A percentile compares a stretch with the other conserved stretches of the same genome.
These are phyloP conservation scores for Penicillium polonicum DNA, from an alignment of 2,329 filamentous ascomycete genomes.

Conservation along the genomic window DNA sequence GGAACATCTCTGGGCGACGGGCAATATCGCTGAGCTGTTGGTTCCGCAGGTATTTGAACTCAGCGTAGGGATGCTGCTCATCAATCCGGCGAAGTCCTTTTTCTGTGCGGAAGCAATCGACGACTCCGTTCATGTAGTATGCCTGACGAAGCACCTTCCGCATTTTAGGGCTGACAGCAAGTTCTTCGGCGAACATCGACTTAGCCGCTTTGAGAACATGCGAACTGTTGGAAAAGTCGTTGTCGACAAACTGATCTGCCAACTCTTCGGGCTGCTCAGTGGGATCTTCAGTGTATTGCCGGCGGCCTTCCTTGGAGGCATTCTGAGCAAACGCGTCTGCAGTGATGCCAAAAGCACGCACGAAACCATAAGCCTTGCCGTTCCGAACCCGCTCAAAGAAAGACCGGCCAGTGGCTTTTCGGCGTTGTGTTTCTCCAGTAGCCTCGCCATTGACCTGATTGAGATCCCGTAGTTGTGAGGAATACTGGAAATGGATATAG, in stretches of 20 bases:
- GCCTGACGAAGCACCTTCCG: slow-evolving; percentile 79
- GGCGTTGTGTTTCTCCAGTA: slow-evolving; percentile 67
- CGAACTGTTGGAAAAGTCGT: slow-evolving; percentile 72
- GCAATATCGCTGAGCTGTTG: slow-evolving; percentile 81
- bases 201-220: slow-evolving; percentile 77
- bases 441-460: slow-evolving; percentile 60
- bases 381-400: slow-evolving; percentile 82
- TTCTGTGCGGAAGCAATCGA: slow-evolving; percentile 87
- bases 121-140: slow-evolving; percentile 78
- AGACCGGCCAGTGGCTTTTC: slow-evolving; percentile 77
- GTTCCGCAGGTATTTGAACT: slow-evolving; percentile 93
- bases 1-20: slow-evolving; percentile 79
- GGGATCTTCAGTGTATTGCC: slow-evolving; percentile 82
- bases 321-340: slow-evolving; percentile 88
- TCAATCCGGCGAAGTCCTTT: slow-evolving; percentile 93
- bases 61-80: slow-evolving; percentile 92
- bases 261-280: slow-evolving; percentile 77
- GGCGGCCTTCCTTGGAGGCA: slow-evolving; percentile 72
- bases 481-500: slow-evolving; percentile 93
- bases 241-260: slow-evolving; percentile 72
- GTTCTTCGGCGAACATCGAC: slow-evolving; percentile 85
- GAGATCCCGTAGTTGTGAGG: slow-evolving; percentile 77
- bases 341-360: slow-evolving; percentile 85
- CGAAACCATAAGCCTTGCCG: slow-evolving; percentile 75
- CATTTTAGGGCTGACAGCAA: slow-evolving; percentile 83